Base-by-base conservation (phyloP, 345 rosid species). In the Populus alba region DNA sequence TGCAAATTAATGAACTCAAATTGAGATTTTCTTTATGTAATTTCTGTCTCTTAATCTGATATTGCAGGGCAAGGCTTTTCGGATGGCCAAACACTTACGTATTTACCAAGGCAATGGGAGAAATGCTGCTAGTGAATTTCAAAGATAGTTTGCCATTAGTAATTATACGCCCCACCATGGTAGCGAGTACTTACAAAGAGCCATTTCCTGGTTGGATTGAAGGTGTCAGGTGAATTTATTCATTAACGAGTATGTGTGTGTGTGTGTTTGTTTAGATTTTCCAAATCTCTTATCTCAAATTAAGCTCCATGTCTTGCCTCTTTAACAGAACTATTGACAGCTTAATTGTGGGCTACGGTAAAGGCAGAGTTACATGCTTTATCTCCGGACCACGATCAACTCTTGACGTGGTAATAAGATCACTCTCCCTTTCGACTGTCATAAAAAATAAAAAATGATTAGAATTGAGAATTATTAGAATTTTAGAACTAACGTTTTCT, bases 171-270 rank as follows among this genome's bases (percentile, higher is more conserved):
- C 84, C 84, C 3, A 73, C 78, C 38, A 74, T 81, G 29, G 25
- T 81, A 6, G 69, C 53, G 0, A 81, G 84, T 39, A 81, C 84
- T 37, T 29, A 16, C 8, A 35, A 33, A 8, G 75, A 81, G 0
- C 84, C 78, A 20, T 81, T 81, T 39, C 81, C 81, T 13, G 84
- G 81, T 12, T 81, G 78, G 84, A 73, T 81, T 41, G 81, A 81
- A 77, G 81, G 84, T 23, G 17, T 47, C 8, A 68, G 84, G 84
- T 81, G 76, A 18, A 51, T 67, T 51, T 39, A 12, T 61, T 12
- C 7, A 57, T 25, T 25, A 25, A 25, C 27, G 27, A 25, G 27
- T 25, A 25, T 25, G 27, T 25, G 27, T 25, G 27, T 25, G 27
- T 25, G 1, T 25, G 27, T 25, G 27, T 25, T 0, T 25, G 27